These are phyloP conservation scores for Pyricularia sp. DNA, from an alignment of 2,329 filamentous ascomycete genomes.

Conservation along the genomic window DNA sequence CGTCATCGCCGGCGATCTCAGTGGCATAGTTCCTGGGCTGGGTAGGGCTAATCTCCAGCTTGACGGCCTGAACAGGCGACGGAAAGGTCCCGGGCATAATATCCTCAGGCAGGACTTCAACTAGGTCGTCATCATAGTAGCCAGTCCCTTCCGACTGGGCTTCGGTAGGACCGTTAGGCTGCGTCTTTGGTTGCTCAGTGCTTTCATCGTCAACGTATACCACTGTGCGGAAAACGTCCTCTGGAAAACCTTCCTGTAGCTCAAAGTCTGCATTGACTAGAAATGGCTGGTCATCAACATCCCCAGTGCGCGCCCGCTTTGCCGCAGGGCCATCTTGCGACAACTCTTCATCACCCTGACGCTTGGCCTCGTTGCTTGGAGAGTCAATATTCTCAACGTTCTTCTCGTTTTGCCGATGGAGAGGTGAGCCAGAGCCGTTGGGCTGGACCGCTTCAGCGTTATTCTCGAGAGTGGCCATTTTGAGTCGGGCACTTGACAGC, in stretches of 20 bases:
- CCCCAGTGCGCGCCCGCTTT: background rate
- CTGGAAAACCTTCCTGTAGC: background rate
- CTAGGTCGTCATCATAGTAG: background rate
- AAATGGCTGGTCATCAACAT: background rate
- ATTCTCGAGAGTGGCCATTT: background rate
- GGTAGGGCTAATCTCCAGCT: background rate
- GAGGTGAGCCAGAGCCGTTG: background rate
- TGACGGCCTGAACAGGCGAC: too few relatives aligned
- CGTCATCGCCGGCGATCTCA: background rate
- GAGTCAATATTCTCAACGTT: background rate
- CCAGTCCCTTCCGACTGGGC: background rate
- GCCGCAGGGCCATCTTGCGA: background rate
- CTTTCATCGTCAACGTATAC: background rate
- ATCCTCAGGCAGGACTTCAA: too few relatives aligned
- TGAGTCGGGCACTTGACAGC: background rate
- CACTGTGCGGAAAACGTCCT: background rate
- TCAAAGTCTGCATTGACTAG: background rate
- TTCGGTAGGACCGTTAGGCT: background rate
- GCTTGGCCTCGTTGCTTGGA: background rate
- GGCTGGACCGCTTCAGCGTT: background rate
- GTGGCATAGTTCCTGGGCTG: background rate
- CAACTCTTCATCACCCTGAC: background rate
- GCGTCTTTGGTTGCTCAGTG: background rate
- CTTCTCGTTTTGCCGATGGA: background rate
- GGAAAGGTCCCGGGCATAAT: too few relatives aligned